phyloP scores from a whole-genome alignment of 768 basidiomycete genomes.

The Lactarius pseudohatsudake region DNA sequence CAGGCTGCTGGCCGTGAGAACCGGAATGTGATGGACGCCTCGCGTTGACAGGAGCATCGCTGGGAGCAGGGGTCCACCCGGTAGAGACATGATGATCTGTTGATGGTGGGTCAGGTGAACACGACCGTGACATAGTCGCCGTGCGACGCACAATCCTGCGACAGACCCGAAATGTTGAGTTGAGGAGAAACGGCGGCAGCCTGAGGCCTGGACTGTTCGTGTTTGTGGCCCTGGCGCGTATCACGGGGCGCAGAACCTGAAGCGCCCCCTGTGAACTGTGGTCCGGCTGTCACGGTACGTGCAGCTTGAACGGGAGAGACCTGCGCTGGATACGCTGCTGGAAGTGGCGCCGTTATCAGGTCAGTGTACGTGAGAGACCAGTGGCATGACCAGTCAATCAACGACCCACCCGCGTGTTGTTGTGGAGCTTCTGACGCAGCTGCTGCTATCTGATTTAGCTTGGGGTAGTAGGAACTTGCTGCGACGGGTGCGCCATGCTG shows the following conservation, averaged over 20 bases:
- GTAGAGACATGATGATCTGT: neutral
- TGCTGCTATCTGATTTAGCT: neutral
- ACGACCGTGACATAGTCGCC: neutral
- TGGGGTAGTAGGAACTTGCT: neutral
- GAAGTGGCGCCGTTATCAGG: neutral
- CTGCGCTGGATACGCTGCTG: neutral
- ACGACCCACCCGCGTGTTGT: neutral
- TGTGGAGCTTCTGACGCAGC: neutral
- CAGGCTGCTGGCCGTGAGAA: neutral
- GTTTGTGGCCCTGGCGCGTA: neutral
- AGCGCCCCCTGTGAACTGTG: neutral
- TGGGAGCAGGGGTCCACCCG: neutral
- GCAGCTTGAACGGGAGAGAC: neutral
- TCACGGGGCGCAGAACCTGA: neutral
- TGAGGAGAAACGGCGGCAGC: neutral
- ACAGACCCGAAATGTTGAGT: neutral
- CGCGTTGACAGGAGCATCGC: neutral
- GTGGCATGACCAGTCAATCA: too few relatives aligned
- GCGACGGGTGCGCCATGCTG: constrained; percentile 5
- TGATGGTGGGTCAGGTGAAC: neutral
- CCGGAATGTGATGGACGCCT: neutral
- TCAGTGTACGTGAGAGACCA: neutral
- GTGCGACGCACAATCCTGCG: neutral
- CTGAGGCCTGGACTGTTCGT: neutral
- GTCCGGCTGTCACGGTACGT: neutral